Evolutionary conservation across 352 stramenopile species (phyloP).

Genomic region (Elongisporangium undulatum): DNA sequence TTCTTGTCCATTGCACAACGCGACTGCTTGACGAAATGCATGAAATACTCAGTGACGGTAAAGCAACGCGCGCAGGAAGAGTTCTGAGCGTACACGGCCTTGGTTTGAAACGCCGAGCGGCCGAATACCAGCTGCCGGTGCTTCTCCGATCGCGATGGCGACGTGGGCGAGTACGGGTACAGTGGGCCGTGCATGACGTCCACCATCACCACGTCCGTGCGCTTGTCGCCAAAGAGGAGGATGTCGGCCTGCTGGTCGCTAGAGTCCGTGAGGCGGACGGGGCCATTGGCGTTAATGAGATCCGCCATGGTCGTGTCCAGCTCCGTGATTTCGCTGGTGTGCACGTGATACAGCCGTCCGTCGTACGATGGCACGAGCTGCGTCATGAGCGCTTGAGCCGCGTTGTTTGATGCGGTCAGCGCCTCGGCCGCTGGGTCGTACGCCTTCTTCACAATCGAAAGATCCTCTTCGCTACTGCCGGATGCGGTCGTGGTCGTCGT

Average conservation of each 20-base stretch:
- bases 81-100: conserved; percentile 58
- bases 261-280: conserved; percentile 39
- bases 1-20: conserved; percentile 32
- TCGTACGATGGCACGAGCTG: conserved; percentile 75
- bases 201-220: conserved; percentile 64
- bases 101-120: conserved; percentile 67
- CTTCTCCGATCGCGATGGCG: conserved; percentile 12
- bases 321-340: conserved; percentile 52
- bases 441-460: conserved; percentile 24
- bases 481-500: conserved; percentile 1
- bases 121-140: conserved; percentile 51
- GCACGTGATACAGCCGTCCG: conserved; percentile 71
- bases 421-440: conserved; percentile 9
- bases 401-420: conserved; percentile 13
- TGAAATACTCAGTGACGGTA: conserved; percentile 80
- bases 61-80: conserved; percentile 61
- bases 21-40: conserved; percentile 60
- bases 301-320: conserved; percentile 76
- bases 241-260: conserved; percentile 33
- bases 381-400: conserved; percentile 29
- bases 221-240: conserved; percentile 75
- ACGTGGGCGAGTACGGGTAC: conserved; percentile 20
- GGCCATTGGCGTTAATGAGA: conserved; percentile 69
- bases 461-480: conserved; percentile 12
- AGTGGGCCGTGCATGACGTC: conserved; percentile 59